Conservation (phyloP, 129 eudicot species). For the Helichrysum umbraculigerum region DNA sequence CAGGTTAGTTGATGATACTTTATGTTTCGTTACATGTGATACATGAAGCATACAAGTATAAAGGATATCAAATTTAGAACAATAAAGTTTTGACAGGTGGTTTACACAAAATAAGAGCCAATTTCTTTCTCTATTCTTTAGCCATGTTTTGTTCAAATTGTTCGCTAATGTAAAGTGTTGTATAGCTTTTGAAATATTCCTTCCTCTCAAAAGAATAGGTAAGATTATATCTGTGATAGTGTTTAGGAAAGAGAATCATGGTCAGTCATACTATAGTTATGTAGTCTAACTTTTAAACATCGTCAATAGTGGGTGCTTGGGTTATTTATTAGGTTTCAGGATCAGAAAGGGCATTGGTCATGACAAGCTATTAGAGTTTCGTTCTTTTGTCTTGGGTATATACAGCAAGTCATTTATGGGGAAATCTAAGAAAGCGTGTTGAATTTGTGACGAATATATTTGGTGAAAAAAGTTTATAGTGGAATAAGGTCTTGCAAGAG, state of each 20-base stretch:
- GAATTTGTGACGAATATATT: neutral
- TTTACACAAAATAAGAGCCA: neutral
- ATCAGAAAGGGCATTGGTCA: neutral
- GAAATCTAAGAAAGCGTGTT: neutral
- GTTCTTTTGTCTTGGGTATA: neutral
- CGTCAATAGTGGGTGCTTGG: neutral
- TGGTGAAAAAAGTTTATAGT: neutral
- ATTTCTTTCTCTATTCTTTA: neutral
- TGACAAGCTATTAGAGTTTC: neutral
- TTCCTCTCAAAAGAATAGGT: constrained; percentile 18
- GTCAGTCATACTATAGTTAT: neutral
- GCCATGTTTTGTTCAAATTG: constrained; percentile 9
- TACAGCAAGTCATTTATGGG: neutral
- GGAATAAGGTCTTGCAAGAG: neutral
- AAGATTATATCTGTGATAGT: neutral
- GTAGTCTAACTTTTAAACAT: neutral
- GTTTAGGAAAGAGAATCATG: constrained; percentile 8
- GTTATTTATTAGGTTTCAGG: neutral
- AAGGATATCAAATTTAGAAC: neutral
- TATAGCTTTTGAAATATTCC: neutral
- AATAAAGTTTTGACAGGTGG: neutral
- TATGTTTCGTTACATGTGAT: constrained; percentile 3
- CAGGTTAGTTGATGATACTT: constrained; percentile 55
- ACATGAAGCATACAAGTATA: neutral
- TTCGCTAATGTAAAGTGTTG: constrained; percentile 7